A percentile compares a stretch with the other conserved stretches of the same genome.
Conservation (phyloP, 495 filamentous ascomycete species). For the Neurospora sp. region DNA sequence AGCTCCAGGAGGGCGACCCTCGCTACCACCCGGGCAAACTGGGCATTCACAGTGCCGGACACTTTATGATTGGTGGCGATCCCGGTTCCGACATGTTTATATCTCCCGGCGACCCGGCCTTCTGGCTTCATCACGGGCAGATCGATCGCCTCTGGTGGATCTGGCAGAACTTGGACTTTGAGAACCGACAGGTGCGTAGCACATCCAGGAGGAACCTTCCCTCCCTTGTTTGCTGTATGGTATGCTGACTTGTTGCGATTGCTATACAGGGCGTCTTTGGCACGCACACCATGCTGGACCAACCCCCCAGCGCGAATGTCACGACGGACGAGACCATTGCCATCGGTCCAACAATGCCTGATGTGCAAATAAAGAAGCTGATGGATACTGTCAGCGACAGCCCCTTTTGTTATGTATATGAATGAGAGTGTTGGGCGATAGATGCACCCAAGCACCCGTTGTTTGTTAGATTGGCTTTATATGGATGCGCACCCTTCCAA, state of each 20-base stretch:
- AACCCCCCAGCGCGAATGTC: conserved; percentile 26
- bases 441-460: neutral
- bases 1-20: conserved; percentile 30
- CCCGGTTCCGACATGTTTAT: conserved; percentile 42
- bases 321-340: conserved; percentile 19
- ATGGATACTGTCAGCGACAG: conserved; percentile 18
- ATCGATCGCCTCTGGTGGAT: conserved; percentile 58
- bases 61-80: conserved; percentile 53
- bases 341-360: conserved; percentile 5
- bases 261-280: conserved; percentile 28
- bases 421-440: neutral
- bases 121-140: conserved; percentile 57
- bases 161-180: conserved; percentile 51
- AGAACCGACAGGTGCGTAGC: conserved; percentile 25
- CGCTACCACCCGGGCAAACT: conserved; percentile 24
- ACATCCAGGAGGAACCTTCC: conserved; percentile 32
- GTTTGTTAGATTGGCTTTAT: neutral
- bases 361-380: conserved; percentile 16
- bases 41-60: conserved; percentile 53
- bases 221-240: conserved; percentile 36
- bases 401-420: conserved; percentile 20
- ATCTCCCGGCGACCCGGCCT: conserved; percentile 55
- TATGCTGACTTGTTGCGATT: neutral
- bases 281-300: conserved; percentile 23
- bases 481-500: neutral